These are phyloP conservation scores for Trichoderma gamsii DNA, from an alignment of 495 filamentous ascomycete genomes.

Conservation along the genomic window DNA sequence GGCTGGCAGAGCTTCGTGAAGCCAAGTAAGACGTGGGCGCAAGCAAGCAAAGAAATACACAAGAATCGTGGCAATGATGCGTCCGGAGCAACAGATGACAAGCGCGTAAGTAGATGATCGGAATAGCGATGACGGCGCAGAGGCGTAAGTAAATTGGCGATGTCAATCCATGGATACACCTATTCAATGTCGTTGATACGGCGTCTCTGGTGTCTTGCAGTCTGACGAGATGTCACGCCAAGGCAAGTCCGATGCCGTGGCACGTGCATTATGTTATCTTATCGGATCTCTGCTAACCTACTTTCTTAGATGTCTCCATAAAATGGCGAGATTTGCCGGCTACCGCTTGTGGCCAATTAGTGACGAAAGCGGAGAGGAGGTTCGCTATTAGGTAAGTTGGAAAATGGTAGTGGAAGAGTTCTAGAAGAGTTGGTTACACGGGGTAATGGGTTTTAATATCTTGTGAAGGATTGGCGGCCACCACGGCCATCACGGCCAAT, in stretches of 20 bases:
- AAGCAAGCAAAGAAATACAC: background rate
- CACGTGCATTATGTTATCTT: conserved; percentile 8
- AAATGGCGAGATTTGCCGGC: background rate
- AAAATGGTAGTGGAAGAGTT: background rate
- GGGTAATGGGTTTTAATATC: background rate
- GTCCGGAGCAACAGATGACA: background rate
- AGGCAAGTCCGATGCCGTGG: conserved; percentile 7
- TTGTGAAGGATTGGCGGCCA: background rate
- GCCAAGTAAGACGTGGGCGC: background rate
- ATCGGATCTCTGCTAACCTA: background rate
- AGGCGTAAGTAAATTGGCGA: background rate
- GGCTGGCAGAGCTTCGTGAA: background rate
- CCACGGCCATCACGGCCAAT: no score
- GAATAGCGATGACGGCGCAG: background rate
- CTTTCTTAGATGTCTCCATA: background rate
- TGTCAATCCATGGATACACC: background rate
- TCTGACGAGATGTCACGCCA: conserved; percentile 11
- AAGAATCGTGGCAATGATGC: background rate
- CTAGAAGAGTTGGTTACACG: background rate
- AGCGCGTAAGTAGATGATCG: background rate
- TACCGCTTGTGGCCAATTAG: background rate
- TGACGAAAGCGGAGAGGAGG: background rate
- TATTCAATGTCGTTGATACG: background rate
- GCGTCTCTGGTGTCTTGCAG: background rate
- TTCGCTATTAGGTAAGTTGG: no score